Conservation (phyloP, 1,284 basidiomycete species). For the Boletus semigastroideus region DNA sequence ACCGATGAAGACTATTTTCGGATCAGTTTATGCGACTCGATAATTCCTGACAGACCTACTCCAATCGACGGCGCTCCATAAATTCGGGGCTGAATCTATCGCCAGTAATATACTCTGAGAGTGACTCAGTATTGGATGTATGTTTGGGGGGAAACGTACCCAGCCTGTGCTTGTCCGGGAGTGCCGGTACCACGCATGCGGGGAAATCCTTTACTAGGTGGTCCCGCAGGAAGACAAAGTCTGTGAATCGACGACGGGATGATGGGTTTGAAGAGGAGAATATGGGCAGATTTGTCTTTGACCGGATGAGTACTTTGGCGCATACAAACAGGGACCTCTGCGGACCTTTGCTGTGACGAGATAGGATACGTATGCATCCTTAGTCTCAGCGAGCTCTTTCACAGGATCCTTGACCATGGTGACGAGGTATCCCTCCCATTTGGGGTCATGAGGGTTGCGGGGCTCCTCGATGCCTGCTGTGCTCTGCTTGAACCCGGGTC, state of each 20-base stretch:
- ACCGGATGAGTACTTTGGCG: conserved; percentile 6
- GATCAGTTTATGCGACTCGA: conserved; percentile 12
- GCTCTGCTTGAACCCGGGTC: conserved; percentile 78
- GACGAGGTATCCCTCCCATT: conserved; percentile 88
- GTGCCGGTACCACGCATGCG: conserved; percentile 92
- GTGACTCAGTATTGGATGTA: conserved; percentile 5
- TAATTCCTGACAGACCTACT: conserved; percentile 49
- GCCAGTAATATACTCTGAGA: conserved; percentile 91
- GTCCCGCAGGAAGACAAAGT: conserved; percentile 93
- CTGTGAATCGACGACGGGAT: conserved; percentile 88
- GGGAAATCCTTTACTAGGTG: conserved; percentile 92
- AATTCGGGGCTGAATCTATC: conserved; percentile 97
- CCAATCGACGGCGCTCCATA: conserved; percentile 86
- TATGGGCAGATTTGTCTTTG: conserved; percentile 77
- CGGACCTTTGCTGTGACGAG: conserved; percentile 85
- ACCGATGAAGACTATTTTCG: conserved; percentile 78
- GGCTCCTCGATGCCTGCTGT: conserved; percentile 63
- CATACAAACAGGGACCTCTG: neutral
- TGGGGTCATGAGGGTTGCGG: conserved; percentile 67
- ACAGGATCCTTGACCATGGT: conserved; percentile 89
- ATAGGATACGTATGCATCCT: conserved; percentile 96
- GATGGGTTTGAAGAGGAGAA: conserved; percentile 76
- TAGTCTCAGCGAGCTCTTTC: conserved; percentile 94
- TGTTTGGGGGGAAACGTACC: conserved; percentile 52
- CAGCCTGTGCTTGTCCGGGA: conserved; percentile 95